These are phyloP conservation scores for Diplogelasinospora grovesii DNA, from an alignment of 495 filamentous ascomycete species.

Conservation along the genomic window DNA sequence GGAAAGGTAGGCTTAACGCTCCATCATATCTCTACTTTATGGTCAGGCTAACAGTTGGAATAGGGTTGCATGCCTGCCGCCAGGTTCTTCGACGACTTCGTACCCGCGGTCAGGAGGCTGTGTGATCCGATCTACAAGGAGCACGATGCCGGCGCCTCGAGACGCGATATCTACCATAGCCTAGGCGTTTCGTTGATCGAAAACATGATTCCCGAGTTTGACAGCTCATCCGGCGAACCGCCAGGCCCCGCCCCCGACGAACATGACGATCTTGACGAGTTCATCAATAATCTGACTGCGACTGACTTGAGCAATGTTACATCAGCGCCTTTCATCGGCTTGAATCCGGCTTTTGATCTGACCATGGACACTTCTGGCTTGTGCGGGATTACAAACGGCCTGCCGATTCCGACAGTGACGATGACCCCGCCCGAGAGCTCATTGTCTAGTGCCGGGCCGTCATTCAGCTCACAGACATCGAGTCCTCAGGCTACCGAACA, in stretches of 20 bases:
- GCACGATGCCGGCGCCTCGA: constrained; percentile 19
- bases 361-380: constrained; percentile 4
- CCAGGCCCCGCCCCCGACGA: constrained; percentile 3
- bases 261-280: constrained; percentile 15
- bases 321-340: background rate
- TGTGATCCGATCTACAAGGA: constrained; percentile 36
- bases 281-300: constrained; percentile 15
- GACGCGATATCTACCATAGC: constrained; percentile 31
- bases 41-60: constrained; percentile 12
- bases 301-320: constrained; percentile 1
- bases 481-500: constrained; percentile 1
- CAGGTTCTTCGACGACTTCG: constrained; percentile 27
- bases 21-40: background rate
- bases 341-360: background rate
- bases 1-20: constrained; percentile 30
- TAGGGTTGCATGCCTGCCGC: constrained; percentile 27
- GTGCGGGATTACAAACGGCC: background rate
- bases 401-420: constrained; percentile 9
- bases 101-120: constrained; percentile 23
- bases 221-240: too few species aligned
- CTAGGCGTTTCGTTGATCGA: constrained; percentile 32
- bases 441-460: too few species aligned
- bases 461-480: background rate
- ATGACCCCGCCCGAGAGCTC: constrained; percentile 2
- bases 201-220: constrained; percentile 22